A percentile compares a stretch with the other conserved stretches of the same genome.
Evolutionary conservation across 345 rosid genomes (phyloP).

Genomic region (Brassica nigra): DNA sequence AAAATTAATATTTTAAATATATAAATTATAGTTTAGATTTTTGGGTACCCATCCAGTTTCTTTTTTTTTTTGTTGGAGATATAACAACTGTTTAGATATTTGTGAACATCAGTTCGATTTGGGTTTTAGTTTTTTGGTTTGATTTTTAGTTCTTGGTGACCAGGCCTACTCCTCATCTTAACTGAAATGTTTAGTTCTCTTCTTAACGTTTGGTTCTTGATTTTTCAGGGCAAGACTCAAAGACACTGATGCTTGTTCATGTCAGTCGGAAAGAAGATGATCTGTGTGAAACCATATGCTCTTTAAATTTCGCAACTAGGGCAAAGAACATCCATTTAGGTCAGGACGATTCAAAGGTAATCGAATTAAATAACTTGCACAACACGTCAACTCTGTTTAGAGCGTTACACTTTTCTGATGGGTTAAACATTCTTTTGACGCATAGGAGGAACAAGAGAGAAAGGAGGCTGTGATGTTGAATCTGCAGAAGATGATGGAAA

Average conservation of each 20-base stretch:
- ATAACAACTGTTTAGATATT: background rate
- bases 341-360: conserved; percentile 53
- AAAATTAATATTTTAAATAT: background rate
- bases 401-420: conserved; percentile 27
- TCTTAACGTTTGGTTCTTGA: background rate
- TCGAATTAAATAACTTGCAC: conserved; percentile 2
- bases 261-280: conserved; percentile 82
- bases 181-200: background rate
- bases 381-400: conserved; percentile 8
- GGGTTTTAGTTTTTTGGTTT: background rate
- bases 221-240: conserved; percentile 72
- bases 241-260: conserved; percentile 82
- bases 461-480: conserved; percentile 55
- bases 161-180: background rate
- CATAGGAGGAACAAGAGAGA: conserved; percentile 54
- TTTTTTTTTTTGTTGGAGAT: background rate
- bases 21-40: background rate
- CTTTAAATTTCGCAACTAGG: conserved; percentile 72
- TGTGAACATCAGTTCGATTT: background rate
- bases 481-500: conserved; percentile 51
- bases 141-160: background rate
- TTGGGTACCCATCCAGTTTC: background rate
- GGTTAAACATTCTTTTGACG: background rate
- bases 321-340: conserved; percentile 67
- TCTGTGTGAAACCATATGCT: conserved; percentile 75